Evolutionary conservation across 805 yeast genomes (phyloP), one percentile per base, ranked within the genome.

Genomic region (Saccharomycopsis fibuligera): DNA sequence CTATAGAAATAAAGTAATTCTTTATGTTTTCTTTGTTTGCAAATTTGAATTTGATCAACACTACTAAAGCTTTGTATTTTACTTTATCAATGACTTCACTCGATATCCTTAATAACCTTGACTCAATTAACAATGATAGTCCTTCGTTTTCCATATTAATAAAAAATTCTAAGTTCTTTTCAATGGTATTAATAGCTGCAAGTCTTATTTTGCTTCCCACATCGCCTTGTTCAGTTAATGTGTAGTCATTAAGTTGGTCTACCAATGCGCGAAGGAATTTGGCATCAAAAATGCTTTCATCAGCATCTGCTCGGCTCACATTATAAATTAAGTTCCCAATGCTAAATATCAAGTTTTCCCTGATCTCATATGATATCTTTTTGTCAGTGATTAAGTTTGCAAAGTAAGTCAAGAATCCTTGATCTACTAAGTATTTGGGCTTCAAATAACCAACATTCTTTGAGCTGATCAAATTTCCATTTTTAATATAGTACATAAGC

Each of bases 211-310:
- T 74, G 41, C 86, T 77, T 2, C 98, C 98, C n/a, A 89, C 90
- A 65, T 90, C 98, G 8, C 98, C 98, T 58, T 86, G 84, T 24
- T 78, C 77, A 0, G 91, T 85, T 2, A 75, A 66, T 0, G 95
- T 78, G 61, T 89, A 88, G 57, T 90, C 96, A 53, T 83, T 81
- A 12, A 91, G 62, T 30, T 77, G 74, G 1, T 53, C 55, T 1
- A 73, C 38, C 3, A 72, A 40, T 2, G 48, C 35, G 16, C 2
- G 43, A 14, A 42, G 53, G 33, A 24, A 52, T 16, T n/a, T 25
- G 3, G 4, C 19, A 9, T 9, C 6, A 6, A 33, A 5, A 17
- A 9, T 33, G 9, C n/a, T 33, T n/a, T n/a, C n/a, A n/a, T n/a
- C n/a, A n/a, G n/a, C n/a, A n/a, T n/a, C n/a, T n/a, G n/a, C n/a